These are phyloP conservation scores for Sugiyamaella pinicola DNA, from an alignment of 1,139 yeast genomes.

Conservation along the genomic window DNA sequence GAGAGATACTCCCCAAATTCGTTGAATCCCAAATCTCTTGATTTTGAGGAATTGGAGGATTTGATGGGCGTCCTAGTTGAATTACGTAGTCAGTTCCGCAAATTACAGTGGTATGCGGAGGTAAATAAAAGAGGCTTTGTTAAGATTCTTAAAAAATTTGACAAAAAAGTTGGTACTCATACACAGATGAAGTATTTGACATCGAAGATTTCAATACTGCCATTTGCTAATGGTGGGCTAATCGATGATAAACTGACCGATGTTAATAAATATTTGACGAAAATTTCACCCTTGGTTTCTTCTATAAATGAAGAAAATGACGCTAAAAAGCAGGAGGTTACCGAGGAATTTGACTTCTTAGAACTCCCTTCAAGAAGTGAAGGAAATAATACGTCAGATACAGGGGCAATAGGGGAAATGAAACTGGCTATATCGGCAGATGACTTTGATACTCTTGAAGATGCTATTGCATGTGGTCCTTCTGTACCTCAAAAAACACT, in stretches of 20 bases:
- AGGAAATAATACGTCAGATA: conserved; percentile 21
- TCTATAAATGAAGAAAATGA: conserved; percentile 15
- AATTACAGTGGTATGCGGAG: conserved; percentile 88
- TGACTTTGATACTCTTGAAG: conserved; percentile 36
- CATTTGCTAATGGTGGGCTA: conserved; percentile 68
- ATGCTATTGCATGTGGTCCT: conserved; percentile 18
- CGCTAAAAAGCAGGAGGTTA: conserved; percentile 9
- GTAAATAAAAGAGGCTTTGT: conserved; percentile 87
- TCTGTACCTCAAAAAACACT: conserved; percentile 46
- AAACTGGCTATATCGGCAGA: conserved; percentile 32
- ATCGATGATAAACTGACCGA: conserved; percentile 55
- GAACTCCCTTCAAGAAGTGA: not conserved
- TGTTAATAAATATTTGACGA: conserved; percentile 59
- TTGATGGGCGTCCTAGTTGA: conserved; percentile 74
- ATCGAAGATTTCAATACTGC: conserved; percentile 71
- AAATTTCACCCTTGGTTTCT: conserved; percentile 46
- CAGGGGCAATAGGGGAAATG: conserved; percentile 26
- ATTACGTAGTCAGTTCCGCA: conserved; percentile 73
- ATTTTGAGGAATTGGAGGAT: conserved; percentile 77
- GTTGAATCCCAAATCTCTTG: conserved; percentile 38
- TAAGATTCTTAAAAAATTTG: conserved; percentile 87
- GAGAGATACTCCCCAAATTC: conserved; percentile 37
- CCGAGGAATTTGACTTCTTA: not conserved
- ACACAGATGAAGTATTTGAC: conserved; percentile 68
- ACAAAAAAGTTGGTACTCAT: conserved; percentile 75